These are phyloP conservation scores for Martensiomyces pterosporus DNA, from an alignment of 192 early-diverging fungal genomes.

Conservation along the genomic window DNA sequence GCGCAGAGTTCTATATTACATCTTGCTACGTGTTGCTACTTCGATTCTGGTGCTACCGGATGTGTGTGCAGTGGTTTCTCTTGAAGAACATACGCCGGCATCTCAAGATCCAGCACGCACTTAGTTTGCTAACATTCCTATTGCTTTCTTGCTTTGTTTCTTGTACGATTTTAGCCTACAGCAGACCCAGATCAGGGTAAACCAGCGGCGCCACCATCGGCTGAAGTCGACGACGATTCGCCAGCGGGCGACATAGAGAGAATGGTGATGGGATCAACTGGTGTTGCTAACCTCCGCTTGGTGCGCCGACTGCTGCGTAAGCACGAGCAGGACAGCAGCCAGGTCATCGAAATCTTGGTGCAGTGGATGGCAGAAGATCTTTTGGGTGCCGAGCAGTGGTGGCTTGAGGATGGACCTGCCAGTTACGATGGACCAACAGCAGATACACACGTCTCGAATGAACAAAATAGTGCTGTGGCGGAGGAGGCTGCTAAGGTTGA, in stretches of 20 bases:
- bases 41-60: too few species aligned
- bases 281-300: slow-evolving; percentile 38
- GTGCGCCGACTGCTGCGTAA: slow-evolving; percentile 52
- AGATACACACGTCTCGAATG: background rate
- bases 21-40: too few species aligned
- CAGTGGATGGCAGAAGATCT: slow-evolving; percentile 36
- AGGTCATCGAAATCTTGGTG: slow-evolving; percentile 55
- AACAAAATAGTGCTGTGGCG: background rate
- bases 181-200: too few species aligned
- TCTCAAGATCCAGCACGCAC: too few species aligned
- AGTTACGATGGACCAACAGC: slow-evolving; percentile 22
- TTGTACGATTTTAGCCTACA: too few species aligned
- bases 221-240: slow-evolving; percentile 16
- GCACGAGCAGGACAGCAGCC: slow-evolving; percentile 41
- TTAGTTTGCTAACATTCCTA: too few species aligned
- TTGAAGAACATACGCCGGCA: too few species aligned
- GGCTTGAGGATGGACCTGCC: slow-evolving; percentile 15
- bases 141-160: too few species aligned
- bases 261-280: slow-evolving; percentile 56
- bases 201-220: too few species aligned
- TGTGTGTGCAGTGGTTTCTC: too few species aligned
- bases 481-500: background rate
- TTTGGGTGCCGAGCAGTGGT: slow-evolving; percentile 12
- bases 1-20: too few species aligned
- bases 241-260: slow-evolving; percentile 49